These are phyloP conservation scores for Penicillium pulvis DNA, from an alignment of 495 filamentous ascomycete species.

Conservation along the genomic window DNA sequence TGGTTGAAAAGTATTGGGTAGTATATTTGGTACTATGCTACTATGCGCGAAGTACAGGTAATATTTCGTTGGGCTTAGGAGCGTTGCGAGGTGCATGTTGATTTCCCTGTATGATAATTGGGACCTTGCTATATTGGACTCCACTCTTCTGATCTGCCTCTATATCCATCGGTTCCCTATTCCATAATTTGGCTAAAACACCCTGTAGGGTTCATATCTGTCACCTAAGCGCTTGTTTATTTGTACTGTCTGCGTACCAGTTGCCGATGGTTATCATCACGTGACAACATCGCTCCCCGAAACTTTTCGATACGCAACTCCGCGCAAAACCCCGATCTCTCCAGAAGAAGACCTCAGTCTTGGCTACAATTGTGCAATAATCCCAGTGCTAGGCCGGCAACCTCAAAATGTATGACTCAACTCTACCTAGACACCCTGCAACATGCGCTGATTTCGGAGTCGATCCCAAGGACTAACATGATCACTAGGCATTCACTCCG, in stretches of 20 bases:
- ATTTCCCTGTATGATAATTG: background rate
- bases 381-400: too few relatives aligned
- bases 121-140: background rate
- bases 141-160: background rate
- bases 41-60: background rate
- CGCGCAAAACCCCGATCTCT: background rate
- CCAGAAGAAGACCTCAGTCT: background rate
- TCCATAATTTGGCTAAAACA: background rate
- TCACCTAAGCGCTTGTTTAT: too few relatives aligned
- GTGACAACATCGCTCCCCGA: constrained; percentile 19
- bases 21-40: background rate
- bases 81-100: background rate
- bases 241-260: too few relatives aligned
- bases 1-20: background rate
- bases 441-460: background rate
- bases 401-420: constrained; percentile 6
- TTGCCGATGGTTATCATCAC: constrained; percentile 5
- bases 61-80: background rate
- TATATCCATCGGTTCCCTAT: background rate
- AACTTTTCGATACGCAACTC: constrained; percentile 12
- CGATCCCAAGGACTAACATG: constrained; percentile 12
- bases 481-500: constrained; percentile 48
- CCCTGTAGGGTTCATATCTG: background rate
- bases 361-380: background rate
- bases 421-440: background rate